Evolutionary conservation across 257 asterid species (phyloP).

Genomic region (Marsdenia floribunda): DNA sequence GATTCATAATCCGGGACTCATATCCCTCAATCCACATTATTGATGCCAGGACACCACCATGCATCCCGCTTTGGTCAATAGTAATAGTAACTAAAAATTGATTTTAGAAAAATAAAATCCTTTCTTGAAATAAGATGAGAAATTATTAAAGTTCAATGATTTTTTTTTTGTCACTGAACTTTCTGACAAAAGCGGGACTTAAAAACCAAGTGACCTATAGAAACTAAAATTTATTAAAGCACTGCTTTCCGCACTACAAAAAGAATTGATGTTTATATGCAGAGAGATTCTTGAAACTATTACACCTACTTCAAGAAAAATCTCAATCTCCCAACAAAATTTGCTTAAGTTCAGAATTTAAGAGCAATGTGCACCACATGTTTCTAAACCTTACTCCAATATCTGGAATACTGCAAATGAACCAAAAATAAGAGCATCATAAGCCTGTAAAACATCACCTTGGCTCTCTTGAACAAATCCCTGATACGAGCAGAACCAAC

Average conservation of each 20-base stretch:
- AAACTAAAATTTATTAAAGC: background rate
- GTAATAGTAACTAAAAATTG: background rate
- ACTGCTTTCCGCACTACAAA: no score
- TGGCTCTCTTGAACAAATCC: slow-evolving; percentile 96
- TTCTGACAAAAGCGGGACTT: background rate
- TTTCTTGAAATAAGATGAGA: background rate
- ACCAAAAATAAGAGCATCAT: background rate
- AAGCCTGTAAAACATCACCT: slow-evolving; percentile 39
- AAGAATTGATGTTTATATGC: background rate
- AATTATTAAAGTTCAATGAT: background rate
- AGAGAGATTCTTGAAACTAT: background rate
- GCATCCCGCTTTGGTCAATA: background rate
- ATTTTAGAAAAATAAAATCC: background rate
- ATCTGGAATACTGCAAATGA: background rate
- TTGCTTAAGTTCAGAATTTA: background rate
- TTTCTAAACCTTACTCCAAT: background rate
- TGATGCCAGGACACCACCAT: background rate
- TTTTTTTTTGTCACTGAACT: background rate
- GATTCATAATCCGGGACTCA: background rate
- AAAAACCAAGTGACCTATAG: background rate
- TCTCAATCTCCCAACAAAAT: background rate
- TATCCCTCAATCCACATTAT: background rate
- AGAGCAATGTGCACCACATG: background rate
- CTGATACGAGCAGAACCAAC: slow-evolving; percentile 99
- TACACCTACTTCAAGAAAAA: background rate